These are phyloP conservation scores for Trichoderma koningii DNA, from an alignment of 2,329 filamentous ascomycete species.

Conservation along the genomic window DNA sequence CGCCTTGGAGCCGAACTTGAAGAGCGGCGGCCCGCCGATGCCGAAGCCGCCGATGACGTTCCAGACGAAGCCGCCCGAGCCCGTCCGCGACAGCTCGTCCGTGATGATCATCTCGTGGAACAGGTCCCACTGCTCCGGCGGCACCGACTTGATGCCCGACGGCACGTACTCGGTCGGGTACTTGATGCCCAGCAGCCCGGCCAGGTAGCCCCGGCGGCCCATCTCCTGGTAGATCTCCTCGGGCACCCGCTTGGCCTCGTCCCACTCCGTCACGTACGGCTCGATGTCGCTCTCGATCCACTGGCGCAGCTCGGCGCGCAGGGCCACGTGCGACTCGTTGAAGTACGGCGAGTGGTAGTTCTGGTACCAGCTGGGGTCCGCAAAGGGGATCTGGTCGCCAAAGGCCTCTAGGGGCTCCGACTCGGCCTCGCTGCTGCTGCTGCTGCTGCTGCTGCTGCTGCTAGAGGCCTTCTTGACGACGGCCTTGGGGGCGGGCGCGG, in stretches of 20 bases:
- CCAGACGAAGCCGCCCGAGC: slow-evolving; percentile 93
- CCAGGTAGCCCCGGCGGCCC: slow-evolving; percentile 88
- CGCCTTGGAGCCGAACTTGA: slow-evolving; percentile 87
- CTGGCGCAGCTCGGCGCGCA: slow-evolving; percentile 86
- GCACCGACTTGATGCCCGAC: slow-evolving; percentile 69
- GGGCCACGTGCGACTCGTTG: slow-evolving; percentile 89
- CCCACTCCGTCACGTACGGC: slow-evolving; percentile 93
- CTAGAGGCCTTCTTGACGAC: slow-evolving; percentile 36
- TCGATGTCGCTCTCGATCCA: slow-evolving; percentile 91
- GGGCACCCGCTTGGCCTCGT: slow-evolving; percentile 89
- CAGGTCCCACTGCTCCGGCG: slow-evolving; percentile 90
- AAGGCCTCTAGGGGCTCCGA: slow-evolving; percentile 79
- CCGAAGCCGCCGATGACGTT: slow-evolving; percentile 95
- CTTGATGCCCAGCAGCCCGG: slow-evolving; percentile 82
- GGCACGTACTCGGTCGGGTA: slow-evolving; percentile 74
- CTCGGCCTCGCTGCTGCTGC: slow-evolving; percentile 51
- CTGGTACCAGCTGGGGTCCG: slow-evolving; percentile 93
- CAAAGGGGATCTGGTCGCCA: slow-evolving; percentile 86
- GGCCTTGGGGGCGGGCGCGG: slow-evolving; percentile 36
- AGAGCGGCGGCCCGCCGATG: slow-evolving; percentile 86
- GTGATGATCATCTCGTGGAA: slow-evolving; percentile 98
- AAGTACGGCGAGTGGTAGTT: slow-evolving; percentile 94
- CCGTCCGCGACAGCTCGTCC: slow-evolving; percentile 87
- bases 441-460: slow-evolving; percentile 57
- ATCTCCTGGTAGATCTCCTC: slow-evolving; percentile 91